Percentiles rank a stretch among this genome's conserved stretches.
Conservation (phyloP, 345 rosid genomes). For the Citrus unshiu region DNA sequence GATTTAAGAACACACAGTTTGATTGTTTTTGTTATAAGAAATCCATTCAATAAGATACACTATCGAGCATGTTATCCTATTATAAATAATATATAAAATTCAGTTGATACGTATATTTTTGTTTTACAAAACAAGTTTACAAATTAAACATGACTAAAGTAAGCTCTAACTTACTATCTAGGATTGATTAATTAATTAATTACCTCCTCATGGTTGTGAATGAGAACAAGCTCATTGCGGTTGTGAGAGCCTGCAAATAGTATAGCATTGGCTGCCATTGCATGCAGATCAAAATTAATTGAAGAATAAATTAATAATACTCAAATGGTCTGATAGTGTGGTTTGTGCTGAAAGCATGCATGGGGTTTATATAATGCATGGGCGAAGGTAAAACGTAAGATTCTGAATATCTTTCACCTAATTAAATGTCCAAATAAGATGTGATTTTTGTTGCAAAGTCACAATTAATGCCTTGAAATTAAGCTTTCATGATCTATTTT, state of each 20-base stretch:
- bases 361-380: slow-evolving; percentile 22
- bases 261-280: slow-evolving; percentile 91
- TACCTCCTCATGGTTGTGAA: slow-evolving; percentile 96
- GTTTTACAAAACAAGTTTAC: too few species aligned
- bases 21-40: too few species aligned
- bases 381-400: slow-evolving; percentile 17
- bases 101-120: too few species aligned
- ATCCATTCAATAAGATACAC: too few species aligned
- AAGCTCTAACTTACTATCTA: too few species aligned
- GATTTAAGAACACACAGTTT: too few species aligned
- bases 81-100: too few species aligned
- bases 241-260: slow-evolving; percentile 98
- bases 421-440: slow-evolving; percentile 24
- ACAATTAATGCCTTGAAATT: slow-evolving; percentile 38
- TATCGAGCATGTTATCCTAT: too few species aligned
- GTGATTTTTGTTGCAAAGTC: slow-evolving; percentile 74
- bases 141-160: too few species aligned
- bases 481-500: not conserved
- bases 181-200: not conserved
- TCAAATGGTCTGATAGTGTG: not conserved
- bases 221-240: slow-evolving; percentile 96
- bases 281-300: not conserved
- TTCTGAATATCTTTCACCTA: slow-evolving; percentile 35
- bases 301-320: not conserved
- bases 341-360: not conserved